A percentile compares a stretch with the other conserved stretches of the same genome.
Conservation (phyloP, 1,139 yeast species). For the Geotrichum histeridarum region DNA sequence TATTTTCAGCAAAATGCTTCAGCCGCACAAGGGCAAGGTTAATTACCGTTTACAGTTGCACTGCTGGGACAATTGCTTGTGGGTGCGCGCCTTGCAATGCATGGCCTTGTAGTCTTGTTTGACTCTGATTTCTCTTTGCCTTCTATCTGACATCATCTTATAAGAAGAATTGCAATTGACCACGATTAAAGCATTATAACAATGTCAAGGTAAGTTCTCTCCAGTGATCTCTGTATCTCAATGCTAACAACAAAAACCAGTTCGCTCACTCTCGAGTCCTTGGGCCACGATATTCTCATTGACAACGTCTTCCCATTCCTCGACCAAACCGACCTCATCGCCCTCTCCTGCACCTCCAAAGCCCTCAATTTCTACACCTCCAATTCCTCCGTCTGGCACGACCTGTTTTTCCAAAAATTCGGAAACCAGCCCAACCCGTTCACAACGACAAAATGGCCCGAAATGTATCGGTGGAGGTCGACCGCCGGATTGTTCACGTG, state of each 20-base stretch:
- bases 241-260: not conserved
- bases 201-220: not conserved
- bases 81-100: no score
- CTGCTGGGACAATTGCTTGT: no score
- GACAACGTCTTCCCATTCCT: slow-evolving; percentile 31
- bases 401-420: slow-evolving; percentile 28
- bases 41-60: no score
- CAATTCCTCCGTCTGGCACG: slow-evolving; percentile 34
- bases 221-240: not conserved
- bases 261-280: slow-evolving; percentile 5
- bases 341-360: slow-evolving; percentile 25
- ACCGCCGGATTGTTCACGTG: slow-evolving; percentile 52
- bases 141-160: no score
- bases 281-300: slow-evolving; percentile 33
- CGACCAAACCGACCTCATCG: slow-evolving; percentile 25
- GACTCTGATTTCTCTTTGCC: no score
- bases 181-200: no score
- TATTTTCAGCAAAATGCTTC: no score
- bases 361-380: slow-evolving; percentile 22
- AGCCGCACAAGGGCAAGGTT: no score
- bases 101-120: no score
- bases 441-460: slow-evolving; percentile 45
- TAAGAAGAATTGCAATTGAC: no score
- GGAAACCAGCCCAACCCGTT: slow-evolving; percentile 29
- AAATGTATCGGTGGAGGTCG: slow-evolving; percentile 45